Percentiles rank a stretch among this genome's conserved stretches.
phyloP scores from a whole-genome alignment of 257 asterid genomes.

The Lantana camara region DNA sequence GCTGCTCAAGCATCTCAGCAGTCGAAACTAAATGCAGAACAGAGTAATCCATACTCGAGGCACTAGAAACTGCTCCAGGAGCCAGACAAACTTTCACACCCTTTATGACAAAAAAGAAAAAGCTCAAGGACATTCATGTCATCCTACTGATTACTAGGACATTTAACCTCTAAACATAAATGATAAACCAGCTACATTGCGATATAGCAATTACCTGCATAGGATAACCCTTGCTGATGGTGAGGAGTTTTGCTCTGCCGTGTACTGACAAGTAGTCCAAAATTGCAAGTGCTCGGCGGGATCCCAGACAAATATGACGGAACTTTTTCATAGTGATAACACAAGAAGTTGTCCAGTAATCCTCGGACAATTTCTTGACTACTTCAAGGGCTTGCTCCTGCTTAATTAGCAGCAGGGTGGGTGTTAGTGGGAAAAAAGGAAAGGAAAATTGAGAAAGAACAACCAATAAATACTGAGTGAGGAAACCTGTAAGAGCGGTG shows the following conservation, averaged over 20 bases:
- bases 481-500: slow-evolving; percentile 56
- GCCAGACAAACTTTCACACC: slow-evolving; percentile 83
- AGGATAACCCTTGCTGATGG: slow-evolving; percentile 42
- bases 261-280: slow-evolving; percentile 60
- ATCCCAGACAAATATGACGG: slow-evolving; percentile 60
- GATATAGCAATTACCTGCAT: slow-evolving; percentile 63
- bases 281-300: slow-evolving; percentile 61
- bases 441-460: background rate
- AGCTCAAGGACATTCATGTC: background rate
- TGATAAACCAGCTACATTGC: background rate
- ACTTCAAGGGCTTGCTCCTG: slow-evolving; percentile 69
- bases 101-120: slow-evolving; percentile 34
- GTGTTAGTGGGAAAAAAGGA: background rate
- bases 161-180: background rate
- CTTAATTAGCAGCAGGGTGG: background rate
- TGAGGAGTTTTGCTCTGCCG: slow-evolving; percentile 54
- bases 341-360: slow-evolving; percentile 74
- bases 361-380: slow-evolving; percentile 53
- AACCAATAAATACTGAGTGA: background rate
- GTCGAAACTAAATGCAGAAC: slow-evolving; percentile 76
- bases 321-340: slow-evolving; percentile 67
- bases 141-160: background rate
- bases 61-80: slow-evolving; percentile 49
- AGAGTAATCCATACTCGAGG: slow-evolving; percentile 58
- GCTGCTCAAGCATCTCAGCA: slow-evolving; percentile 70